These are phyloP conservation scores for Pythium apleroticum DNA, from an alignment of 352 stramenopile genomes.

Conservation along the genomic window DNA sequence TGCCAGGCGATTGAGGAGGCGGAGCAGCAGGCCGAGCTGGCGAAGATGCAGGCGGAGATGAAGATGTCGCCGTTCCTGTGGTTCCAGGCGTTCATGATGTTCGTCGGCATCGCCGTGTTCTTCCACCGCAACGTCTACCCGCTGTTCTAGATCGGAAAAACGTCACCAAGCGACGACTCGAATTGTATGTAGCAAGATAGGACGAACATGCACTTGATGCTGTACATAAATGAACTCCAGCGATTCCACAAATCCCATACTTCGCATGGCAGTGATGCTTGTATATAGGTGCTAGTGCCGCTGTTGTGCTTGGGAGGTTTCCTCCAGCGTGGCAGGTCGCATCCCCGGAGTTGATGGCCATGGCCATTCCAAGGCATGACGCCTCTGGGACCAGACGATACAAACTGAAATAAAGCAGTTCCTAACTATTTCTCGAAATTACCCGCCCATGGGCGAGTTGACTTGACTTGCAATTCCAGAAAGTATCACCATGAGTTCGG, in stretches of 20 bases:
- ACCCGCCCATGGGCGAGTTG: background rate
- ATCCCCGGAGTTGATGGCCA: too few relatives aligned
- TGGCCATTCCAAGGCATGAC: background rate
- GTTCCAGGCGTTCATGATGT: slow-evolving; percentile 67
- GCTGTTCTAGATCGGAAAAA: slow-evolving; percentile 34
- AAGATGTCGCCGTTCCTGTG: slow-evolving; percentile 70
- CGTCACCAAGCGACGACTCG: background rate
- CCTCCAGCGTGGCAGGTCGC: too few relatives aligned
- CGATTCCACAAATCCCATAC: background rate
- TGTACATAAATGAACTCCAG: slow-evolving; percentile 6
- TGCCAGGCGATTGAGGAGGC: slow-evolving; percentile 35
- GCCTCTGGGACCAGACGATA: background rate
- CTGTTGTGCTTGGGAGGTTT: too few relatives aligned
- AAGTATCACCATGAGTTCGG: slow-evolving; percentile 40
- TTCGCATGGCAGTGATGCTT: too few relatives aligned
- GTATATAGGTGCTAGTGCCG: too few relatives aligned
- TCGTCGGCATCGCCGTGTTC: slow-evolving; percentile 56
- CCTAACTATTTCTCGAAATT: slow-evolving; percentile 3
- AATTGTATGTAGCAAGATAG: background rate
- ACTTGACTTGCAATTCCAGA: slow-evolving; percentile 4
- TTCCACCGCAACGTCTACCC: slow-evolving; percentile 69
- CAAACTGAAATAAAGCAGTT: background rate
- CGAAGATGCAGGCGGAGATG: slow-evolving; percentile 35
- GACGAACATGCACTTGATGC: background rate
- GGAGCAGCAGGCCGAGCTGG: slow-evolving; percentile 18